Base-by-base conservation (phyloP, 2,329 filamentous ascomycete genomes). In the Alternaria angustiovoidea region DNA sequence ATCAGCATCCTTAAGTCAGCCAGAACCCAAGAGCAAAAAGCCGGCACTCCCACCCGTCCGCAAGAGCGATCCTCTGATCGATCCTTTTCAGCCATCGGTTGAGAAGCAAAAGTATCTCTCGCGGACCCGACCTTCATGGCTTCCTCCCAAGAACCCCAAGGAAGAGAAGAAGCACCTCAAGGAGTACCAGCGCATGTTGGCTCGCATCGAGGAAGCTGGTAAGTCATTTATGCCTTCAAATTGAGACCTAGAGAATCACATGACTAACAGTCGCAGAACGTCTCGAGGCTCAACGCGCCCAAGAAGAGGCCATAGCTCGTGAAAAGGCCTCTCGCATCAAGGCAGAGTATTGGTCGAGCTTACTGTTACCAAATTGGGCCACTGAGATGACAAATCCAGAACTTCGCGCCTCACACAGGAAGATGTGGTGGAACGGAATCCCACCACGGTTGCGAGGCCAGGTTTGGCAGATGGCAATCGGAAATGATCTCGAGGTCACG, bases 131-230 rank as follows among this genome's bases (percentile, higher is more conserved):
- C 92, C 92, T 0, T 93, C 91, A 1, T 95, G 92, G 92, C 82
- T 95, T 2, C 92, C 92, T 1, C 92, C 92, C 1, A 95, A 95
- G 79, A 89, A 95, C 66, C 94, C 93, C 2, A 91, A 91, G 54
- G 95, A 99, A 78, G 95, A 99, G 81, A 91, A 88, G 75, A 90
- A 89, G 67, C 95, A 99, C 78, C 76, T 99, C 66, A 93, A 87
- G 72, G 89, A 95, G 75, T 95, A 94, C 74, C 89, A 94, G 79
- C 88, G 86, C 76, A 94, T 95, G 90, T 92, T 94, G 89, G 70
- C 86, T 81, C 65, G 84, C 44, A 84, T 87, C 28, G 81, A 85
- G 41, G 87, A 88, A 79, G 81, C 84, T 57, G 83, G 84, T 84
- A 76, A 68, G 82, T 72, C 47, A 38, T 24, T 12, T 16, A 38